phyloP scores from a whole-genome alignment of 176 grass and related monocot genomes.

The Oryza longistaminata region DNA sequence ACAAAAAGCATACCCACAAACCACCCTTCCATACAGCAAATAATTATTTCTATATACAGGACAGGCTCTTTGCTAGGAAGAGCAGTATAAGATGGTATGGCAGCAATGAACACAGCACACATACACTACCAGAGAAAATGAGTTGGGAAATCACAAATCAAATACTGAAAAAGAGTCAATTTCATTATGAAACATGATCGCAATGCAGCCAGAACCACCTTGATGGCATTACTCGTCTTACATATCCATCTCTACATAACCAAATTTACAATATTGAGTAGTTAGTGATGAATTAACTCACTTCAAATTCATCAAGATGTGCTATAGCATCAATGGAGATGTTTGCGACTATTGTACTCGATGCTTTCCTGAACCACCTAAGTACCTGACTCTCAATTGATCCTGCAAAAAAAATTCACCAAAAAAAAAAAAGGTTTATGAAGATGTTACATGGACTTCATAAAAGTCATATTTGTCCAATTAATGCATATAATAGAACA shows the following conservation, averaged over 20 bases:
- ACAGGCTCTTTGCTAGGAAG: not conserved
- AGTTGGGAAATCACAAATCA: not conserved
- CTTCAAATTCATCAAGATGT: slow-evolving; percentile 83
- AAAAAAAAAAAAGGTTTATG: slow-evolving; percentile 29
- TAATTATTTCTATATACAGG: not conserved
- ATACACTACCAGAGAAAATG: not conserved
- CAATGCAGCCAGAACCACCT: not conserved
- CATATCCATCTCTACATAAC: slow-evolving; percentile 17
- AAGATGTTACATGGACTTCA: slow-evolving; percentile 16
- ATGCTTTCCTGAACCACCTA: slow-evolving; percentile 77
- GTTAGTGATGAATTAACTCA: slow-evolving; percentile 40
- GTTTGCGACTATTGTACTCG: slow-evolving; percentile 64
- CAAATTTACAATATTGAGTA: not conserved
- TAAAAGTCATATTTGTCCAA: slow-evolving; percentile 2
- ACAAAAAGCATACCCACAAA: not conserved
- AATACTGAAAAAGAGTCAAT: not conserved
- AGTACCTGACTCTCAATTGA: slow-evolving; percentile 57
- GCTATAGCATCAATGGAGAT: slow-evolving; percentile 61
- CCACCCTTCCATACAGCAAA: not conserved
- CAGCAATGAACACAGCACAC: not conserved
- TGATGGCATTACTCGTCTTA: not conserved
- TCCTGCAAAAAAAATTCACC: slow-evolving; percentile 50
- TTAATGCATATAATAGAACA: slow-evolving; percentile 14
- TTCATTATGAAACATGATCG: not conserved
- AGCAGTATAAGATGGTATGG: not conserved